A percentile compares a stretch with the other conserved stretches of the same genome.
Evolutionary conservation across 805 yeast genomes (phyloP).

Genomic region (Naumovozyma dairenensis): DNA sequence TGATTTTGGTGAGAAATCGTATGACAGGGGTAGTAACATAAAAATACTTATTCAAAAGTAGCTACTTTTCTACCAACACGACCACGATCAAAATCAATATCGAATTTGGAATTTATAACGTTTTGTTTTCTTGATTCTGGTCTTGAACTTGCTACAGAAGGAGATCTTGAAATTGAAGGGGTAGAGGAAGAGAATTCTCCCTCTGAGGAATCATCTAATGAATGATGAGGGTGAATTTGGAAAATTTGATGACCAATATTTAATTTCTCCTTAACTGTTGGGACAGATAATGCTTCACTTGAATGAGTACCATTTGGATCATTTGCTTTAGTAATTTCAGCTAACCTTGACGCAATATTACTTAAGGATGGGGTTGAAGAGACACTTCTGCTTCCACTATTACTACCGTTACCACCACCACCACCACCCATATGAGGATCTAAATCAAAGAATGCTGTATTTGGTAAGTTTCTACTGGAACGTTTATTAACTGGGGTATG

Average conservation of each 20-base stretch:
- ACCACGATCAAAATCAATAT: conserved; percentile 33
- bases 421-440: conserved; percentile 20
- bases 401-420: no score
- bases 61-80: conserved; percentile 32
- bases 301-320: conserved; percentile 8
- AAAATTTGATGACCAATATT: conserved; percentile 24
- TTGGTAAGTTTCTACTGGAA: conserved; percentile 1
- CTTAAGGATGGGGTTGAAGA: conserved; percentile 15
- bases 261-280: conserved; percentile 21
- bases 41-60: conserved; percentile 10
- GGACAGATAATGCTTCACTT: conserved; percentile 16
- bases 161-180: neutral
- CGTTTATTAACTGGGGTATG: neutral
- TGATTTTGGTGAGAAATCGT: no score
- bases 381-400: conserved; percentile 15
- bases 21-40: no score
- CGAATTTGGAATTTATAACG: conserved; percentile 26
- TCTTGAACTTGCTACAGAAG: conserved; percentile 2
- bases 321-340: conserved; percentile 9
- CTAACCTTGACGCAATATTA: conserved; percentile 12
- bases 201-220: conserved; percentile 5
- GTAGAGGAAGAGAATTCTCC: neutral
- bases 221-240: conserved; percentile 12
- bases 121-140: conserved; percentile 15
- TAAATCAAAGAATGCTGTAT: conserved; percentile 19